Evolutionary conservation across 805 yeast genomes (phyloP), one percentile per base, ranked within the genome.

Genomic region (Candida jianshihensis): DNA sequence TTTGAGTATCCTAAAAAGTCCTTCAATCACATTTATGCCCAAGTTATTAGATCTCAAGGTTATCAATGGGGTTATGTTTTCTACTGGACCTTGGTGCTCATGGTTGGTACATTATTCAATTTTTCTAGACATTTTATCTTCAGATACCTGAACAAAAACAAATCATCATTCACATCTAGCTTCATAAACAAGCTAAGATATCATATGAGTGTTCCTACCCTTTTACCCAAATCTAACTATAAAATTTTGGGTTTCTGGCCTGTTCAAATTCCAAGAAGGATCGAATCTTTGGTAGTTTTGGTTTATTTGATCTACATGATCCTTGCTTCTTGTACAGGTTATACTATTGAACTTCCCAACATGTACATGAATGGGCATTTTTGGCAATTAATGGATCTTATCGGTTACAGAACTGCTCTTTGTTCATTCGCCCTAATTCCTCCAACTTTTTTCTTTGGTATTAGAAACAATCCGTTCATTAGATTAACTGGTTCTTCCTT

Each of bases 391-490:
- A 32, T 58, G 37, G 66, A 57, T 31, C 39, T 65, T 37, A 58
- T 78, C 14, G 76, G 73, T 29, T 79, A 75, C 52, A 64, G 85
- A 55, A 59, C 73, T 6, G 81, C 72, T 33, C 37, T 75, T 15
- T 58, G 73, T 55, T 57, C 71, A 3, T 56, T 73, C 26, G 73
- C 71, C 36, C 39, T 76, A 33, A 64, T 78, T 39, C 90, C 92
- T 1, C 53, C 70, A 6, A 53, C 77, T 14, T 70, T 74, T 41
- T 58, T 81, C 38, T 79, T 83, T 56, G 85, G 86, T 5, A 81
- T 81, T 21, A 64, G 92, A 48, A 85, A 84, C 55, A 84, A 81
- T 50, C 74, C 85, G 16, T 63, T 84, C 49, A 70, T 73, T 42
- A 62, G 60, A 51, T 36, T 79, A 5, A 71, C 88, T 1, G 86